Evolutionary conservation across 768 basidiomycete species (phyloP).

Genomic region (Trametes cingulata): DNA sequence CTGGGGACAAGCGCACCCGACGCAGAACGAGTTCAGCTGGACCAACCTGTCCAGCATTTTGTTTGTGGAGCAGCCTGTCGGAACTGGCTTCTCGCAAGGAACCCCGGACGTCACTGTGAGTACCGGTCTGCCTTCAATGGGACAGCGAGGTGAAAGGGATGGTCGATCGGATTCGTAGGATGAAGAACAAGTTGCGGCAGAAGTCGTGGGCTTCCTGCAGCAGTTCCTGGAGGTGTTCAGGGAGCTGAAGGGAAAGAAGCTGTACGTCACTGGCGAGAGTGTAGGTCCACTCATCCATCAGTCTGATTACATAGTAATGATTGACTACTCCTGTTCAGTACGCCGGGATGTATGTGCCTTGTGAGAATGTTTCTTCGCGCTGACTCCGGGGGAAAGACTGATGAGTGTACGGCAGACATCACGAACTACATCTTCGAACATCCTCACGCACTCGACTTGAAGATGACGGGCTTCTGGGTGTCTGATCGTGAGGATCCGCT

Average conservation of each 20-base stretch:
- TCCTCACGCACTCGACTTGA: constrained; percentile 50
- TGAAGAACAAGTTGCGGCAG: constrained; percentile 57
- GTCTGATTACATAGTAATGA: neutral
- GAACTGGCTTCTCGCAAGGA: constrained; percentile 78
- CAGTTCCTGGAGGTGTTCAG: constrained; percentile 77
- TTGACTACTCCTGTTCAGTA: constrained; percentile 57
- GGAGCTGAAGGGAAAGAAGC: constrained; percentile 71
- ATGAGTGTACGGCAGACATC: constrained; percentile 49
- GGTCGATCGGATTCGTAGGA: constrained; percentile 29
- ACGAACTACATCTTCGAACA: constrained; percentile 73
- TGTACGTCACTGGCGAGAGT: constrained; percentile 74
- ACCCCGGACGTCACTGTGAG: constrained; percentile 52
- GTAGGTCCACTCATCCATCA: constrained; percentile 40
- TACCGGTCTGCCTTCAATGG: neutral
- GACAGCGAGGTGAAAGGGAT: neutral
- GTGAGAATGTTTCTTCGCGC: constrained; percentile 35
- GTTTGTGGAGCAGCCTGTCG: constrained; percentile 80
- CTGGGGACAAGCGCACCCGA: constrained; percentile 62
- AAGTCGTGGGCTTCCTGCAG: constrained; percentile 61
- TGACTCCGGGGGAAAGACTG: neutral
- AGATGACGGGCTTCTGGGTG: constrained; percentile 73
- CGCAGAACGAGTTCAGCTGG: constrained; percentile 70
- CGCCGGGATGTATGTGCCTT: constrained; percentile 67
- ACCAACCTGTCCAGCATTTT: constrained; percentile 76
- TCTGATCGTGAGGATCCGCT: constrained; percentile 60